These are phyloP conservation scores for Neonectria sp. DNA, from an alignment of 2,329 filamentous ascomycete genomes.

Conservation along the genomic window DNA sequence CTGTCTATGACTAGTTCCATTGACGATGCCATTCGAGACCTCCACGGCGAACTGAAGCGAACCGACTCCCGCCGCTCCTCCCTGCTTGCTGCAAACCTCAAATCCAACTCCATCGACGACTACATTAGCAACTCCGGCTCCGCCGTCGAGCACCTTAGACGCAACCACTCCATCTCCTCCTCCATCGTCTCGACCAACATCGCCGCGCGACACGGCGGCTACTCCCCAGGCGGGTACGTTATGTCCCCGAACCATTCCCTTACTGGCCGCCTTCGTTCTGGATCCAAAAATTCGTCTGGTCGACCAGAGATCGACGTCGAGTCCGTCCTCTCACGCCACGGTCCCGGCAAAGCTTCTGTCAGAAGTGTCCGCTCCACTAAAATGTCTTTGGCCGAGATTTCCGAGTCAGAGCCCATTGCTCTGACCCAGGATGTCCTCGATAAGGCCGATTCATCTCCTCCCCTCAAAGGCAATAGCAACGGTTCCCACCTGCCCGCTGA, in stretches of 20 bases:
- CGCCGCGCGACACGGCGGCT: conserved; percentile 77
- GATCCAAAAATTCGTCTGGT: conserved; percentile 64
- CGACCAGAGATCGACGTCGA: conserved; percentile 60
- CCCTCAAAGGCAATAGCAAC: conserved; percentile 58
- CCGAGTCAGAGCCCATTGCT: conserved; percentile 68
- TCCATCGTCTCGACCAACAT: conserved; percentile 81
- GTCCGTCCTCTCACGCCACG: conserved; percentile 63
- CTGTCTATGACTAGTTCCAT: conserved; percentile 83
- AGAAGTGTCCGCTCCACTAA: conserved; percentile 66
- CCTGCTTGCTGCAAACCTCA: conserved; percentile 65
- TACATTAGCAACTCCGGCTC: conserved; percentile 41
- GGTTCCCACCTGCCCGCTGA: conserved; percentile 56
- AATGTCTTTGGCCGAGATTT: conserved; percentile 69
- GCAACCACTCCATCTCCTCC: conserved; percentile 64
- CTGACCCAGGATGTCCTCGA: conserved; percentile 68
- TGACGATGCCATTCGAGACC: conserved; percentile 81
- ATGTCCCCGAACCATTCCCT: conserved; percentile 78
- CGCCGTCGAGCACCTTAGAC: conserved; percentile 51
- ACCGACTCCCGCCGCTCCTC: conserved; percentile 78
- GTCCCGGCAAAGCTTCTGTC: conserved; percentile 68
- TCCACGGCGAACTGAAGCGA: conserved; percentile 80
- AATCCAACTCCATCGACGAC: conserved; percentile 52
- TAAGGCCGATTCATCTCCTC: conserved; percentile 63
- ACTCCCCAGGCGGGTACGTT: conserved; percentile 77
- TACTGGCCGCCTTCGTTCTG: conserved; percentile 69